A percentile compares a stretch with the other conserved stretches of the same genome.
phyloP scores from a whole-genome alignment of 2,329 filamentous ascomycete species.

The Myriosclerotinia curreyana region DNA sequence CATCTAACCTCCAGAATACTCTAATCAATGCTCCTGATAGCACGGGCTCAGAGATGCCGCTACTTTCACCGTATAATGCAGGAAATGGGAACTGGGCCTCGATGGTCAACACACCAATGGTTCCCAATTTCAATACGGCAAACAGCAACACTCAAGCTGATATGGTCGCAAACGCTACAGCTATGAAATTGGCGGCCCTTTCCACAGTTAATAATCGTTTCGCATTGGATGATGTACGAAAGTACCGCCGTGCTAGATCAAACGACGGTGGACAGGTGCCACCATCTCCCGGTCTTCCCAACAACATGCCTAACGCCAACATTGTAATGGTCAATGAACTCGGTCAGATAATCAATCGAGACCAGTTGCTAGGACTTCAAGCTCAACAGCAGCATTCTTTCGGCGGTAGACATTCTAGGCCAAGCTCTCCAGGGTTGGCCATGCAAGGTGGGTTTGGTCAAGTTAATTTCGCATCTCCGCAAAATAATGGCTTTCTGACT shows the following conservation, averaged over 20 bases:
- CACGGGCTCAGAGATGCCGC: constrained; percentile 66
- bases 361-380: constrained; percentile 81
- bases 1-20: constrained; percentile 75
- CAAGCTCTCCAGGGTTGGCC: constrained; percentile 82
- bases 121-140: constrained; percentile 70
- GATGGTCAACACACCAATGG: constrained; percentile 97
- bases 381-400: constrained; percentile 58
- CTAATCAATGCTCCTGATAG: constrained; percentile 73
- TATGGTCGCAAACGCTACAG: constrained; percentile 97
- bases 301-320: constrained; percentile 66
- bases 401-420: constrained; percentile 73
- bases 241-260: constrained; percentile 88
- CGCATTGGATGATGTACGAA: constrained; percentile 91
- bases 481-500: constrained; percentile 90
- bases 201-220: constrained; percentile 99
- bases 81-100: constrained; percentile 95
- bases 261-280: constrained; percentile 71
- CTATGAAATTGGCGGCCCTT: constrained; percentile 95
- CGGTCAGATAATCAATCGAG: constrained; percentile 79
- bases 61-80: constrained; percentile 79
- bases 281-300: constrained; percentile 63
- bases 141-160: constrained; percentile 69
- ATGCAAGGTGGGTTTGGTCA: constrained; percentile 67
- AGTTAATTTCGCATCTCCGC: constrained; percentile 78
- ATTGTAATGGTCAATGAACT: constrained; percentile 94